Conservation (phyloP, 208 protist genomes). For the Acanthamoeba lenticulata region DNA sequence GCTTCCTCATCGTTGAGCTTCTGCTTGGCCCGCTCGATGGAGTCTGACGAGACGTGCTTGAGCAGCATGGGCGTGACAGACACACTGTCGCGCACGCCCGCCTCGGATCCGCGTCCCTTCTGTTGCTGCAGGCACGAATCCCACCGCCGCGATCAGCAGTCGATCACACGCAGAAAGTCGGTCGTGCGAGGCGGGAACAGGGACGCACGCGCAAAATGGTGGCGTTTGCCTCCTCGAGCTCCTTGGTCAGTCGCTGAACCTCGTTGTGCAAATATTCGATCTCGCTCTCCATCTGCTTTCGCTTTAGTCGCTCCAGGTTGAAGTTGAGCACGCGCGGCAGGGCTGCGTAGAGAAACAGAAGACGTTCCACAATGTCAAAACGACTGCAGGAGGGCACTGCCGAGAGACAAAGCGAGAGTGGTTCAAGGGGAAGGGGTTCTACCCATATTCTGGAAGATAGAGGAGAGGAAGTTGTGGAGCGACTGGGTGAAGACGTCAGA, state of each 20-base stretch:
- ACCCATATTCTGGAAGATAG: slow-evolving; percentile 47
- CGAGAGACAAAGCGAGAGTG: too few relatives aligned
- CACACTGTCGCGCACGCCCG: neutral
- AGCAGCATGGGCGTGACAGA: neutral
- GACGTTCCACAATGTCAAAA: too few relatives aligned
- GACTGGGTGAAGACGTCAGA: slow-evolving; percentile 16
- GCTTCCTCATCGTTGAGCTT: neutral
- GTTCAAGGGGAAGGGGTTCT: neutral
- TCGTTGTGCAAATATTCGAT: slow-evolving; percentile 56
- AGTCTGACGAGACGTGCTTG: slow-evolving; percentile 19
- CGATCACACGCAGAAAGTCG: too few relatives aligned
- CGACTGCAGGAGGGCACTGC: too few relatives aligned
- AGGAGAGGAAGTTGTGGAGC: slow-evolving; percentile 59
- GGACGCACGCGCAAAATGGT: neutral
- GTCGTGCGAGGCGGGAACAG: too few relatives aligned
- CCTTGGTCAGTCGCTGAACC: slow-evolving; percentile 46
- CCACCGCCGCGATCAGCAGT: too few relatives aligned
- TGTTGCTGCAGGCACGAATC: too few relatives aligned
- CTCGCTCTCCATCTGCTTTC: slow-evolving; percentile 65
- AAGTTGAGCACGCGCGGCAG: slow-evolving; percentile 52
- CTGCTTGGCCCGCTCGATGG: slow-evolving; percentile 8
- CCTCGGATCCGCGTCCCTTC: too few relatives aligned
- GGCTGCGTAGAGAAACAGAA: too few relatives aligned
- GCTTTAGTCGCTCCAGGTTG: slow-evolving; percentile 29
- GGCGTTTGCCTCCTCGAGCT: slow-evolving; percentile 17